These are phyloP conservation scores for Cymbidium sinense DNA, from an alignment of 106 monocot species.

Conservation along the genomic window DNA sequence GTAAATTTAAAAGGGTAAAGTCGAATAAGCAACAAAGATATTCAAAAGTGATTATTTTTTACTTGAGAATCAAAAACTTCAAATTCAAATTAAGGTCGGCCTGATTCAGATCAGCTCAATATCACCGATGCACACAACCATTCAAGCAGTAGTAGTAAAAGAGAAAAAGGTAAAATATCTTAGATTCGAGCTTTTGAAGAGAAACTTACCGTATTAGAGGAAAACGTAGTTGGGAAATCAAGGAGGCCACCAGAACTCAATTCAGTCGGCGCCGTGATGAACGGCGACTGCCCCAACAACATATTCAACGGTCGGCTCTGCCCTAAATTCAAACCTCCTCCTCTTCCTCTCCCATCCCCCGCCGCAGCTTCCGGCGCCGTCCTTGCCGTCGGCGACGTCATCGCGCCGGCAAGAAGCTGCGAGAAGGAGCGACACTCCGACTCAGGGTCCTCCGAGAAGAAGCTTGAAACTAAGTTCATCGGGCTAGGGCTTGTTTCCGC, in stretches of 20 bases:
- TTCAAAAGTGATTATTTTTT: too few species aligned
- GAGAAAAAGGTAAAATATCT: not conserved
- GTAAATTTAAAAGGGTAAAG: too few species aligned
- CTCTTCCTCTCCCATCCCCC: constrained; percentile 6
- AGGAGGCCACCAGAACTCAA: constrained; percentile 29
- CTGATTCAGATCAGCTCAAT: not conserved
- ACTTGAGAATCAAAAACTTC: not conserved
- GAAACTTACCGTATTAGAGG: constrained; percentile 10
- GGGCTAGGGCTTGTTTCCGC: constrained; percentile 29
- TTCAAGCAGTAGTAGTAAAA: not conserved
- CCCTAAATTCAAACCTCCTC: constrained; percentile 5
- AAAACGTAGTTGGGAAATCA: constrained; percentile 24
- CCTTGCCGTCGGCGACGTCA: constrained; percentile 19
- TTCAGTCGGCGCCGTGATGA: constrained; percentile 22
- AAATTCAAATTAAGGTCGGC: not conserved
- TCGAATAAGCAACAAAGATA: too few species aligned
- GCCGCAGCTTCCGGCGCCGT: not conserved
- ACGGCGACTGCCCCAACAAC: constrained; percentile 11
- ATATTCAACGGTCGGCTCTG: constrained; percentile 7
- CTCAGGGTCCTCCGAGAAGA: constrained; percentile 28
- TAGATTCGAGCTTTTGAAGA: not conserved
- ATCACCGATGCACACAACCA: not conserved
- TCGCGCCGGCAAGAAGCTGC: constrained; percentile 43
- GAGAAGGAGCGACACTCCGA: constrained; percentile 33
- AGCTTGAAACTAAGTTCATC: constrained; percentile 36